Evolutionary conservation across 1,284 basidiomycete genomes (phyloP), one percentile per base, ranked within the genome.

Genomic region (Austropuccinia psidii): DNA sequence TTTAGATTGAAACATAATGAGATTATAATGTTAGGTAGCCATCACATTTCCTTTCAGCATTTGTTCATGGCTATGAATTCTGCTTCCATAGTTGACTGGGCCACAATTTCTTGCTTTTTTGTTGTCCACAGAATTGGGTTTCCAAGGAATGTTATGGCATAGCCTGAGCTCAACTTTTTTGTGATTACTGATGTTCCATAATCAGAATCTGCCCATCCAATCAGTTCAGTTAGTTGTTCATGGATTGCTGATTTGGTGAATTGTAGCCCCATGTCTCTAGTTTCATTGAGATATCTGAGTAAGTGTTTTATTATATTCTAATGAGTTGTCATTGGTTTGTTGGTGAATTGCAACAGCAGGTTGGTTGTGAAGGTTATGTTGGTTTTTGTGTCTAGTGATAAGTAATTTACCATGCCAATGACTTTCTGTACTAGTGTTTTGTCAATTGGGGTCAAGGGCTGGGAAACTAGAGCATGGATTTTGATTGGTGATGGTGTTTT

Each of bases 131-230:
- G 50, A 31, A 65, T 65, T 0, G 62, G 62, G 50, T 49, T 65
- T 3, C 45, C 62, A 50, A 65, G 50, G 5, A 65, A 50, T 9
- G 27, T 50, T 9, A 65, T 50, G n/a, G 27, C 29, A 50, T 65
- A 65, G 17, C 62, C 47, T 3, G 27, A 37, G 2, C 19, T 61
- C 6, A 17, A 61, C 15, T 60, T 39, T 21, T 61, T 61, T 6
- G 17, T 17, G 2, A 39, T 15, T 24, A n/a, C 21, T 1, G 7
- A 35, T 4, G 29, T 60, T n/a, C 4, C n/a, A 27, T 61, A 61
- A 37, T 61, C 58, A 11, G 64, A 43, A 66, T 66, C 33, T 11
- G 64, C 64, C 64, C 64, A 66, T 1, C 64, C 64, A 39, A n/a
- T 17, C 19, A 65, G 29, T n/a, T n/a, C n/a, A n/a, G n/a, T n/a